Evolutionary conservation across 257 asterid genomes (phyloP), one percentile per base, ranked within the genome.

Genomic region (Parsonsia alboflavescens): DNA sequence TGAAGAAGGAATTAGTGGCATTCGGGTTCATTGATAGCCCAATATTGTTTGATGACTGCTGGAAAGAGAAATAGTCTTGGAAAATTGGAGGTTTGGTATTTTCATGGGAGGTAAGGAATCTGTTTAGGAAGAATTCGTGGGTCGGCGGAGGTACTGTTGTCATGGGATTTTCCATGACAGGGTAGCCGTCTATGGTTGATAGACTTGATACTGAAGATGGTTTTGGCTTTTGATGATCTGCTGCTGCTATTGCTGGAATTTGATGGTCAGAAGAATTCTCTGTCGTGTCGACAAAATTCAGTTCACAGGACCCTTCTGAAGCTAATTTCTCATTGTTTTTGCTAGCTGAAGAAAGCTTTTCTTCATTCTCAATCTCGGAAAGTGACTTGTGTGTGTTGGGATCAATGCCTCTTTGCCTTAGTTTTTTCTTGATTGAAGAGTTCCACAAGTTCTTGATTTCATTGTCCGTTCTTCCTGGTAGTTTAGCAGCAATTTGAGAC

Each of bases 391-490:
- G 98, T 0, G 98, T 91, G 85, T 81, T 86, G 11, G 97, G 97
- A 76, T 93, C 98, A 52, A 93, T 93, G 17, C 98, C 98, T 33
- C 69, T 82, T 46, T 88, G 96, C 79, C 96, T 81, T 1, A 93
- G 91, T n/a, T 93, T 93, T 63, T 93, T 93, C 93, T 93, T 93
- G 75, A 93, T 86, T 9, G 97, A 91, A 0, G 98, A 93, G 53
- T 93, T 93, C 98, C 98, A 93, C 0, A 91, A 84, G 65, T 93
- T 93, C 89, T 93, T 93, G 69, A 93, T 93, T 36, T 93, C 98
- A 26, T 93, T 93, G 77, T 93, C 98, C 1, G 98, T 93, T 74
- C 98, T 87, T 44, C 98, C 97, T 0, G 97, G 97, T 74, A 93
- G 70, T 36, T 92, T 91, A 0, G 97, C 90, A 1, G 98, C 96